Percentiles rank a stretch among this genome's conserved stretches.
These are phyloP conservation scores for Ballota nigra DNA, from an alignment of 257 asterid species.

Conservation along the genomic window DNA sequence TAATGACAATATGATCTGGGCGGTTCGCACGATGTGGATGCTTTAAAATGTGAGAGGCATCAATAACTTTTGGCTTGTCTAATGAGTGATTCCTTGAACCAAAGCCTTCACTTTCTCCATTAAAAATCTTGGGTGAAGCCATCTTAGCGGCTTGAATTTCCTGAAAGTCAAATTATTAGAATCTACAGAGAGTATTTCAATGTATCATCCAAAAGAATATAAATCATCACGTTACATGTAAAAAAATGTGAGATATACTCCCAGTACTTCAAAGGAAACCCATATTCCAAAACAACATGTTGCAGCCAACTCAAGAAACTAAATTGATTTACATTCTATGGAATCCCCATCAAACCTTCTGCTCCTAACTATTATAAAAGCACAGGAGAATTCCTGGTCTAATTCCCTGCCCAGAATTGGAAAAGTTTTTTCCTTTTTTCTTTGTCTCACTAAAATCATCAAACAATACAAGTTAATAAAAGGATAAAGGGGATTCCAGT, in stretches of 20 bases:
- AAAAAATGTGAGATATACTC: neutral
- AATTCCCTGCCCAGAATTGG: neutral
- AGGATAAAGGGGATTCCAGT: neutral
- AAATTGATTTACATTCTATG: neutral
- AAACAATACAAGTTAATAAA: neutral
- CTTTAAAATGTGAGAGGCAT: constrained; percentile 78
- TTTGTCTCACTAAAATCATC: neutral
- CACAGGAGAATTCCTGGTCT: neutral
- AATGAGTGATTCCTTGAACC: constrained; percentile 35
- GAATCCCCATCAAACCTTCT: constrained; percentile 13
- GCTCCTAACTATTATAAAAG: constrained; percentile 4
- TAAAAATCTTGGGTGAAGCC: constrained; percentile 42
- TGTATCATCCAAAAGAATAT: neutral
- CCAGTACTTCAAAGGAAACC: neutral
- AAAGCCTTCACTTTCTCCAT: constrained; percentile 45
- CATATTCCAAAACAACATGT: constrained; percentile 1
- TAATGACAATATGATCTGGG: constrained; percentile 85
- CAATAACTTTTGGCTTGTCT: constrained; percentile 59
- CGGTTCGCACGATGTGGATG: constrained; percentile 80
- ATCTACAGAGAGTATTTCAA: constrained; percentile 1
- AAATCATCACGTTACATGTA: neutral
- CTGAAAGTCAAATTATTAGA: constrained; percentile 35
- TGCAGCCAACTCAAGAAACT: constrained; percentile 13
- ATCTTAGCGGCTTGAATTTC: constrained; percentile 38
- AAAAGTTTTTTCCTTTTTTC: neutral